Percentiles rank a stretch among this genome's conserved stretches.
These are phyloP conservation scores for Metschnikowia corniflorae DNA, from an alignment of 805 yeast species.

Conservation along the genomic window DNA sequence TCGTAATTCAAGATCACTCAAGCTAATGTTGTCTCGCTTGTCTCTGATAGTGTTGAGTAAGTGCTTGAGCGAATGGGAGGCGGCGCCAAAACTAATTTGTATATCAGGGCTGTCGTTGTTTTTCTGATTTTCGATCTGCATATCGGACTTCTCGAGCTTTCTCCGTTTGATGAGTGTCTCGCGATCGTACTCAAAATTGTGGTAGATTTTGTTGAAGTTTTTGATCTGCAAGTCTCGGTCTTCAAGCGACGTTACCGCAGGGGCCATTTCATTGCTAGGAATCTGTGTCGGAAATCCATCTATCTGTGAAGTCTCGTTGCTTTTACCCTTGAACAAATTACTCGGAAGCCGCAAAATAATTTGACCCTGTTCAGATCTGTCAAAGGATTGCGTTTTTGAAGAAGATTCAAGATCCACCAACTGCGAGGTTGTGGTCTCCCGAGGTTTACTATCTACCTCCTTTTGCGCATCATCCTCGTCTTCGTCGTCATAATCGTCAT, in stretches of 20 bases:
- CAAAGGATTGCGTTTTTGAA: conserved; percentile 3
- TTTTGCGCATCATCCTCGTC: conserved; percentile 17
- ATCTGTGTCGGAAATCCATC: conserved; percentile 11
- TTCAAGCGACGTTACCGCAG: conserved; percentile 20
- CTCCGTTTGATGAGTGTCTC: conserved; percentile 74
- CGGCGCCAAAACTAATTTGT: conserved; percentile 37
- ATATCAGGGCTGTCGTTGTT: conserved; percentile 31
- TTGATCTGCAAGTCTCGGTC: conserved; percentile 48
- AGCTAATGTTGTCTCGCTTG: conserved; percentile 66
- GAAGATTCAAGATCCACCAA: too few relatives aligned
- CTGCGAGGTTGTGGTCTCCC: neutral
- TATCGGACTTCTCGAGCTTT: conserved; percentile 76
- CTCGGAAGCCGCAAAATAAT: conserved; percentile 33
- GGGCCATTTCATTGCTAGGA: conserved; percentile 10
- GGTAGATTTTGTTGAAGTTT: conserved; percentile 70
- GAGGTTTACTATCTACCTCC: neutral
- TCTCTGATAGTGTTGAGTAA: conserved; percentile 73
- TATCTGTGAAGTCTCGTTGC: conserved; percentile 8
- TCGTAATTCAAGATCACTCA: conserved; percentile 80
- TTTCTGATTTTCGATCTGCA: conserved; percentile 48
- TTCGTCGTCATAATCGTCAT: conserved; percentile 21
- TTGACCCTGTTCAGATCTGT: conserved; percentile 28
- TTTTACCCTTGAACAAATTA: conserved; percentile 21
- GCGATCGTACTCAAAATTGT: conserved; percentile 69
- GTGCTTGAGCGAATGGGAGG: conserved; percentile 58